phyloP scores from a whole-genome alignment of 495 filamentous ascomycete species.

The Endocarpon pusillum region DNA sequence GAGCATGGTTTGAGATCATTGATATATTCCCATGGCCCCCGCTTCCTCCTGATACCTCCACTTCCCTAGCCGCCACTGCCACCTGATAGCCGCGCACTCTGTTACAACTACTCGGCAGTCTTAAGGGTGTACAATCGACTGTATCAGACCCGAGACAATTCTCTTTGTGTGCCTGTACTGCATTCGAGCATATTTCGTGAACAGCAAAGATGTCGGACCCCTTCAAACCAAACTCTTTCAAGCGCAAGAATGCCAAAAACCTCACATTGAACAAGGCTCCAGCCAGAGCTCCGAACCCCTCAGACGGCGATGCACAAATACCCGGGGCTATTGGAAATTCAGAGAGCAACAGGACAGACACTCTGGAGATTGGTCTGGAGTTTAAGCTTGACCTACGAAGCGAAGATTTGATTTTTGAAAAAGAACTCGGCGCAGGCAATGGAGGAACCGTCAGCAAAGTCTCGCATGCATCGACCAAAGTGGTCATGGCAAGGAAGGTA shows the following conservation, averaged over 20 bases:
- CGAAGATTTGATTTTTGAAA: constrained; percentile 82
- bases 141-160: too few relatives aligned
- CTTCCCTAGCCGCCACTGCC: too few relatives aligned
- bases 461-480: constrained; percentile 82
- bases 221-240: constrained; percentile 81
- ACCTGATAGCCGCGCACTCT: too few relatives aligned
- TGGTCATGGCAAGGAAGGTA: constrained; percentile 96
- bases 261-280: constrained; percentile 61
- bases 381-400: constrained; percentile 83
- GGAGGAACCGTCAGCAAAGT: constrained; percentile 97
- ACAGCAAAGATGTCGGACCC: constrained; percentile 52
- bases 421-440: constrained; percentile 91
- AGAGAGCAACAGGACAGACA: constrained; percentile 49
- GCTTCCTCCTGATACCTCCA: too few relatives aligned
- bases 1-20: too few relatives aligned
- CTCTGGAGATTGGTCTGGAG: constrained; percentile 89
- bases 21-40: too few relatives aligned
- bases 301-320: constrained; percentile 40
- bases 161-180: too few relatives aligned
- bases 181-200: too few relatives aligned
- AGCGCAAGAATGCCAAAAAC: constrained; percentile 97
- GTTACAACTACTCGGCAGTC: too few relatives aligned
- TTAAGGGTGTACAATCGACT: too few relatives aligned
- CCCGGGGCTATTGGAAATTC: constrained; percentile 41
- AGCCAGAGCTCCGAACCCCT: constrained; percentile 35